Percentiles rank a stretch among this genome's conserved stretches.
Conservation (phyloP, 2,329 filamentous ascomycete genomes). For the Lachnellula willkommii region DNA sequence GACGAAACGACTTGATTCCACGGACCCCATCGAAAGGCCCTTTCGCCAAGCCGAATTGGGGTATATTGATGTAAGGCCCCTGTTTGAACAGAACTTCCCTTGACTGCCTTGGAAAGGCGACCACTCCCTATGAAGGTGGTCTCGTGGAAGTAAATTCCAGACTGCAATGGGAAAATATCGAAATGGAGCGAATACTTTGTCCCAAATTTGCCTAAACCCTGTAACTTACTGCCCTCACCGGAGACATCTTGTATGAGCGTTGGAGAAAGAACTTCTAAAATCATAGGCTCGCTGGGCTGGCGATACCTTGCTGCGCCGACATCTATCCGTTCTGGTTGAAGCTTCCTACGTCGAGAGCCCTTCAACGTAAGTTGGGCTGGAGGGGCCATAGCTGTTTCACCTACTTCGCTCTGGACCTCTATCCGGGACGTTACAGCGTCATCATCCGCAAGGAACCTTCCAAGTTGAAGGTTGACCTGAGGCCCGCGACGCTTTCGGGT, state of each 20-base stretch:
- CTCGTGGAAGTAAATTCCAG: slow-evolving; percentile 54
- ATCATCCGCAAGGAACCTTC: slow-evolving; percentile 32
- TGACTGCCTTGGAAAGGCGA: slow-evolving; percentile 35
- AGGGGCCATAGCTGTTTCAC: not conserved
- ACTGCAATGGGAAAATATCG: slow-evolving; percentile 53
- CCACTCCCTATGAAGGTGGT: slow-evolving; percentile 55
- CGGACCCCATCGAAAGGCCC: slow-evolving; percentile 46
- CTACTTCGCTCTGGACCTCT: not conserved
- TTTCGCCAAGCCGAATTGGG: slow-evolving; percentile 44
- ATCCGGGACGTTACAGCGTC: slow-evolving; percentile 12
- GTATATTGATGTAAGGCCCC: slow-evolving; percentile 31
- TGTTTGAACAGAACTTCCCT: slow-evolving; percentile 24
- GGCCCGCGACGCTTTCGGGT: slow-evolving; percentile 30
- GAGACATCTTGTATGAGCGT: slow-evolving; percentile 17
- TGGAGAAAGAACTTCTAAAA: slow-evolving; percentile 23
- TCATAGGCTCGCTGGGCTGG: slow-evolving; percentile 29
- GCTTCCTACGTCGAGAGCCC: slow-evolving; percentile 19
- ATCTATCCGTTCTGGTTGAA: slow-evolving; percentile 27
- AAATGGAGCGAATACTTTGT: slow-evolving; percentile 59
- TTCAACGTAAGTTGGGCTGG: not conserved
- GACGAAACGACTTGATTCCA: slow-evolving; percentile 57
- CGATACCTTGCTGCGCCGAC: slow-evolving; percentile 30
- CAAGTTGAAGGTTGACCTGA: slow-evolving; percentile 32
- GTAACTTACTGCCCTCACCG: slow-evolving; percentile 36
- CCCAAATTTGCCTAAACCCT: slow-evolving; percentile 54